Evolutionary conservation across 768 basidiomycete species (phyloP).

Genomic region (Trametes coccinea): DNA sequence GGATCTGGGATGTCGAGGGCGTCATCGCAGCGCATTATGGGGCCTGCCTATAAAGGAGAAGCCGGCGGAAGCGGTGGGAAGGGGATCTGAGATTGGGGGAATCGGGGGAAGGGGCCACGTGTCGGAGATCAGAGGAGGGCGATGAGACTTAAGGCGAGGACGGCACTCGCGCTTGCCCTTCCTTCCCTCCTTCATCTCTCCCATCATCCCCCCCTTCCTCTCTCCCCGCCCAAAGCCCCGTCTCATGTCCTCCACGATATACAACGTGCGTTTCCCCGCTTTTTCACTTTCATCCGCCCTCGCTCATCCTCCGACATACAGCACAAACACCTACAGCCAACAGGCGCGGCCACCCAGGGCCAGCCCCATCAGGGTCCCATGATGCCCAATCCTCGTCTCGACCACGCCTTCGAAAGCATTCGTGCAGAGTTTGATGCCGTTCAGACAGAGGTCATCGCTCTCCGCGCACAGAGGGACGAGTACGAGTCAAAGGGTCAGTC

Average conservation of each 20-base stretch:
- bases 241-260: constrained; percentile 32
- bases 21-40: constrained; percentile 20
- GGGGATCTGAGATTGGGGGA: constrained; percentile 21
- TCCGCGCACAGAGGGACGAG: constrained; percentile 83
- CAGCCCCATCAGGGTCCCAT: constrained; percentile 14
- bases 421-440: constrained; percentile 83
- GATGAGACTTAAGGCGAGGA: constrained; percentile 23
- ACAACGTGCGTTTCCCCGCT: constrained; percentile 28
- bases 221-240: not conserved
- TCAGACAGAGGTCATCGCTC: constrained; percentile 60
- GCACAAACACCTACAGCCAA: constrained; percentile 45
- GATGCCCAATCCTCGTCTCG: constrained; percentile 46
- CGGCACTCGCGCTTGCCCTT: constrained; percentile 23
- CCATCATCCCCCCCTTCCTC: constrained; percentile 21
- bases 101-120: constrained; percentile 23
- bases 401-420: constrained; percentile 79
- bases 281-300: not conserved
- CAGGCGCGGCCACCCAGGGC: constrained; percentile 39
- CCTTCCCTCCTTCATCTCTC: constrained; percentile 22
- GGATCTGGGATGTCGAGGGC: constrained; percentile 14
- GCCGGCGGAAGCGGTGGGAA: constrained; percentile 24
- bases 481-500: constrained; percentile 83
- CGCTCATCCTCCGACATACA: constrained; percentile 18
- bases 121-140: constrained; percentile 16
- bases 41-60: constrained; percentile 15